phyloP scores from a whole-genome alignment of 2,329 filamentous ascomycete genomes.

The Phialophora tarda region DNA sequence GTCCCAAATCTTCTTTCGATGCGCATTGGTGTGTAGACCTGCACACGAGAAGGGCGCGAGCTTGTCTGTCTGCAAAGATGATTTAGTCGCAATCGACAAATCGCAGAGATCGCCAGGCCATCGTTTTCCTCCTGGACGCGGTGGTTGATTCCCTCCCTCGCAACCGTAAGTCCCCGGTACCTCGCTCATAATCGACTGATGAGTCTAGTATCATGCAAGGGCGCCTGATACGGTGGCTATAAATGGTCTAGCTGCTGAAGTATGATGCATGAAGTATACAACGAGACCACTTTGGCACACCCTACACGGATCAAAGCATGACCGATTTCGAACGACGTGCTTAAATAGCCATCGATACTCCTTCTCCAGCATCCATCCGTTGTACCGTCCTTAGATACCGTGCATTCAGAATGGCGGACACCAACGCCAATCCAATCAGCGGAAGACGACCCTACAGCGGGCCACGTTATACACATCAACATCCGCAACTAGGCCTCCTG shows the following conservation, averaged over 20 bases:
- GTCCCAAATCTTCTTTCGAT: background rate
- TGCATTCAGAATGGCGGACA: background rate
- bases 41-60: background rate
- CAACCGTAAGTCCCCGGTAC: background rate
- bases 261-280: background rate
- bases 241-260: background rate
- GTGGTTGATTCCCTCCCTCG: background rate
- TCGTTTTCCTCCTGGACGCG: background rate
- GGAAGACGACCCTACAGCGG: conserved; percentile 19
- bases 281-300: background rate
- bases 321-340: background rate
- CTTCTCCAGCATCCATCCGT: background rate
- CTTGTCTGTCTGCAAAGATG: background rate
- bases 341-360: background rate
- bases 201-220: background rate
- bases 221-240: background rate
- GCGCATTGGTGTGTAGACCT: background rate
- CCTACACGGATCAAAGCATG: background rate
- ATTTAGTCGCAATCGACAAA: background rate
- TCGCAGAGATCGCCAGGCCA: background rate
- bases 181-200: background rate
- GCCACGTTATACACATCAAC: conserved; percentile 14
- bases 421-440: too few species aligned
- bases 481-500: conserved; percentile 24
- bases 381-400: background rate